Conservation (phyloP, 1,284 basidiomycete species). For the Pisolithus thermaeus region DNA sequence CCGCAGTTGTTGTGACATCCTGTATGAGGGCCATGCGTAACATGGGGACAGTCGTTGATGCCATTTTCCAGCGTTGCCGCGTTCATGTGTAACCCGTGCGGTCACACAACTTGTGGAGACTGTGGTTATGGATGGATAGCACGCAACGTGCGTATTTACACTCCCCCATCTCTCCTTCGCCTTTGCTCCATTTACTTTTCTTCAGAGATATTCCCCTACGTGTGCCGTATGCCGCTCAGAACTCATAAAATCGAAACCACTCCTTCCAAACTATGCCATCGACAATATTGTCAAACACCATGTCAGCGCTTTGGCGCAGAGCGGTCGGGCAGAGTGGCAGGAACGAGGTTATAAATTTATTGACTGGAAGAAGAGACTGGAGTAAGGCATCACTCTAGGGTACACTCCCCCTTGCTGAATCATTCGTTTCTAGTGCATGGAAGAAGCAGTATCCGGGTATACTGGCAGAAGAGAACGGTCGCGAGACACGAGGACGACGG, state of each 20-base stretch:
- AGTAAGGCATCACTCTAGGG: slow-evolving; percentile 30
- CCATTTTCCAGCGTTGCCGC: slow-evolving; percentile 37
- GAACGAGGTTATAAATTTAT: slow-evolving; percentile 34
- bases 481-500: slow-evolving; percentile 10
- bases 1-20: slow-evolving; percentile 48
- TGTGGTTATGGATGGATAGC: slow-evolving; percentile 46
- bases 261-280: slow-evolving; percentile 48
- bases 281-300: slow-evolving; percentile 48
- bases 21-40: slow-evolving; percentile 32
- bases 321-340: slow-evolving; percentile 41
- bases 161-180: slow-evolving; percentile 1
- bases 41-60: slow-evolving; percentile 2
- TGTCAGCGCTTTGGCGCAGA: slow-evolving; percentile 33
- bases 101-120: slow-evolving; percentile 50
- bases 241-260: slow-evolving; percentile 30
- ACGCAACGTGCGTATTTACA: slow-evolving; percentile 31
- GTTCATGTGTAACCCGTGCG: slow-evolving; percentile 52
- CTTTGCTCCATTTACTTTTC: slow-evolving; percentile 1
- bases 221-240: slow-evolving; percentile 46
- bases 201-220: slow-evolving; percentile 29
- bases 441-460: slow-evolving; percentile 12
- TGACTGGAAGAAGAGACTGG: slow-evolving; percentile 42
- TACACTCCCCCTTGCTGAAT: background rate
- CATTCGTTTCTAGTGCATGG: slow-evolving; percentile 21
- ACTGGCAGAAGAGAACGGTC: slow-evolving; percentile 15